Base-by-base conservation (phyloP, 345 rosid genomes). In the Eucalyptus camaldulensis region DNA sequence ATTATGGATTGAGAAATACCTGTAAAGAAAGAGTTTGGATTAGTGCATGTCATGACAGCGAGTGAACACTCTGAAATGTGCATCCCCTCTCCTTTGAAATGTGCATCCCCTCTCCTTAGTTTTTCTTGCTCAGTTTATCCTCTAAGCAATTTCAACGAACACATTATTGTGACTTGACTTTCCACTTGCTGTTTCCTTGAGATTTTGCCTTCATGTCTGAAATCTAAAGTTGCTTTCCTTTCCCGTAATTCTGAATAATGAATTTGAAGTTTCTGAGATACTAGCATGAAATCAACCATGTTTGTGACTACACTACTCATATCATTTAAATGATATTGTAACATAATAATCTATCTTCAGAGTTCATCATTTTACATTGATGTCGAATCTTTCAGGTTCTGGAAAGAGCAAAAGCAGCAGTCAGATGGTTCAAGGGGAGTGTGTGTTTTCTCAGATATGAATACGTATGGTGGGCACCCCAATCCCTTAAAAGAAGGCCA, bases 391-490 rank as follows among this genome's bases (percentile, higher is more conserved):
- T 47, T 80, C 29, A 98, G 99, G 93, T 96, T 92, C 88, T 81
- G 96, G 80, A 95, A 92, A 65, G 98, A 96, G 92, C 97, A 94
- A 95, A 96, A 94, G 92, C 93, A 92, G 93, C 94, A 88, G 65
- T 92, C 95, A 17, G 94, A 95, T 88, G 92, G 94, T 91, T 94
- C 98, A 49, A 96, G 96, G 92, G 99, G 97, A 88, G 98, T 95
- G 10, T 98, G 96, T 89, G 98, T 96, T 91, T 98, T 98, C 90
- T 97, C 99, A 54, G 98, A 97, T 91, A 93, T 98, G 99, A 98
- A 98, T 92, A 98, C 99, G 44, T 98, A 97, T 91, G 99, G 96
- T 89, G 99, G 99, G 88, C 99, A 96, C 88, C 97, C 96, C 12
- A 97, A 96, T 90, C 99, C 99, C 40, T 92, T 98, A 90, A 97